Evolutionary conservation across 768 basidiomycete genomes (phyloP).

Genomic region (Sporobolomyces roseus): DNA sequence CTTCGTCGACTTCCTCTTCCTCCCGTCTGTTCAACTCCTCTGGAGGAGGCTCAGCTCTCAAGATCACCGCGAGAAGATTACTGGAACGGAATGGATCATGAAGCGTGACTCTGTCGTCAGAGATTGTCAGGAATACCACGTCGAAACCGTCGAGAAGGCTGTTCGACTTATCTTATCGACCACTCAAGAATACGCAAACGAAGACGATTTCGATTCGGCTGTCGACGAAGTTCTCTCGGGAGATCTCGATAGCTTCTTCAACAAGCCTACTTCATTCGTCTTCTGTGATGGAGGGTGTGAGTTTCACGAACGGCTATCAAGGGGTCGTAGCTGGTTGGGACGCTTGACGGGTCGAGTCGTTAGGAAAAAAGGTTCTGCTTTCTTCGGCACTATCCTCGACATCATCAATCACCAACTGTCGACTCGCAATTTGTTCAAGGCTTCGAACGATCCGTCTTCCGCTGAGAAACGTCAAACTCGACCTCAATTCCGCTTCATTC

Average conservation of each 20-base stretch:
- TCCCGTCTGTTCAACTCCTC: not conserved
- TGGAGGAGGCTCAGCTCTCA: not conserved
- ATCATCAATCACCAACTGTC: conserved; percentile 22
- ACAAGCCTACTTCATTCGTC: not conserved
- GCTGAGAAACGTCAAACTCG: too few species aligned
- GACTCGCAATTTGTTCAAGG: not conserved
- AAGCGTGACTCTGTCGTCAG: not conserved
- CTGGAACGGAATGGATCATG: not conserved
- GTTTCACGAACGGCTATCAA: not conserved
- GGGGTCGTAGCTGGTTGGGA: not conserved
- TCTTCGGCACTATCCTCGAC: conserved; percentile 17
- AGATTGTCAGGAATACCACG: conserved; percentile 8
- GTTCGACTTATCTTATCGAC: not conserved
- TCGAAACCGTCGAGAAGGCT: not conserved
- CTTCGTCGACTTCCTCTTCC: conserved; percentile 17
- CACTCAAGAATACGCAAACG: conserved; percentile 1
- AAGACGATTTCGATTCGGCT: not conserved
- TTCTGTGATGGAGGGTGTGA: conserved; percentile 9
- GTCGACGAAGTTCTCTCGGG: not conserved
- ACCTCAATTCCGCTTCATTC: too few species aligned
- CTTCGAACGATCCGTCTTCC: too few species aligned
- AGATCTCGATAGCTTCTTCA: conserved; percentile 15
- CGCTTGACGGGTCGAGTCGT: too few species aligned
- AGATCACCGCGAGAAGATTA: not conserved
- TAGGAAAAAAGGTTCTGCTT: not conserved